Conservation (phyloP, 2,329 filamentous ascomycete species). For the Sclerotinia nivalis region DNA sequence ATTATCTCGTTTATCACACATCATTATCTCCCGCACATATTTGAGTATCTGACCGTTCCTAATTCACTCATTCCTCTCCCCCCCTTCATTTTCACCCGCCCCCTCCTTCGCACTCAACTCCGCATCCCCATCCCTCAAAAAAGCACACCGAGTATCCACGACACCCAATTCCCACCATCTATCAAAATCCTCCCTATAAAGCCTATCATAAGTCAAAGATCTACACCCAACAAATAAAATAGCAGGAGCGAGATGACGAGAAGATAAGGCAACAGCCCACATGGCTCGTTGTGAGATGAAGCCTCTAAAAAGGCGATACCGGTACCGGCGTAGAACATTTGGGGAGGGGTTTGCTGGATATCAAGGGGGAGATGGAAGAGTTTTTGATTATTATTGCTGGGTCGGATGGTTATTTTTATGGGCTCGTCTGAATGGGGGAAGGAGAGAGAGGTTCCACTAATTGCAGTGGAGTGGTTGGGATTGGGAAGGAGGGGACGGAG, state of each 20-base stretch:
- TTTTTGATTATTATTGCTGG: neutral
- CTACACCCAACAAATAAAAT: constrained; percentile 5
- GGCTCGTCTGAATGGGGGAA: neutral
- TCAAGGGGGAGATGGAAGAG: neutral
- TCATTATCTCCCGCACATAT: constrained; percentile 9
- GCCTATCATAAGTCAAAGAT: neutral
- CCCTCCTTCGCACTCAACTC: neutral
- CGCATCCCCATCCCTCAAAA: neutral
- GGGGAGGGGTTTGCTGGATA: neutral
- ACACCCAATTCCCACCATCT: neutral
- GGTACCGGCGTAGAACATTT: neutral
- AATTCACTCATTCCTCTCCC: no score
- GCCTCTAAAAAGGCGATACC: constrained; percentile 1
- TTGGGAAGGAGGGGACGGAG: neutral
- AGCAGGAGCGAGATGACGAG: neutral
- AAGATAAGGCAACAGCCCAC: neutral
- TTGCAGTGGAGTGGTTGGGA: neutral
- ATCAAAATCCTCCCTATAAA: neutral
- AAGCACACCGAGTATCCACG: neutral
- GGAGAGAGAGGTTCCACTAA: neutral
- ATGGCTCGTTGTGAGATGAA: constrained; percentile 12
- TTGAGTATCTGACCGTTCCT: neutral
- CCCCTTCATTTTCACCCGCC: no score
- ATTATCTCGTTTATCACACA: neutral
- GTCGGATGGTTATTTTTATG: neutral